Evolutionary conservation across 2,329 filamentous ascomycete genomes (phyloP).

Genomic region (Juglanconis oblonga): DNA sequence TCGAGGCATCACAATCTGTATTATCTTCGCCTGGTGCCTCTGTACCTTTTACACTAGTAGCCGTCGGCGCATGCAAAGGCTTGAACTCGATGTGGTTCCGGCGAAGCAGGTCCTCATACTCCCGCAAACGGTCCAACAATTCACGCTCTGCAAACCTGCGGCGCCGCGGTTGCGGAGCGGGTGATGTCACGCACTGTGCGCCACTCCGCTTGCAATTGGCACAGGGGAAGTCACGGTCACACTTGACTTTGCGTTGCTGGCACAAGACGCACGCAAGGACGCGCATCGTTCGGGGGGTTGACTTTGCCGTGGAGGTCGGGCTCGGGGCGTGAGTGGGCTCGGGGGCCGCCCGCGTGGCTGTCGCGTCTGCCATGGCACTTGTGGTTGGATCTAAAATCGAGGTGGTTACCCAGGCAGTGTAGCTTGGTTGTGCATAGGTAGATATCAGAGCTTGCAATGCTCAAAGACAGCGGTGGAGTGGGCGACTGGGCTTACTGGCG

Average conservation of each 20-base stretch:
- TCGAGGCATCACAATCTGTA: no score
- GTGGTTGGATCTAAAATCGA: background rate
- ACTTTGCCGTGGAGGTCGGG: background rate
- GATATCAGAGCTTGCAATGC: no score
- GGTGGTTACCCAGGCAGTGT: background rate
- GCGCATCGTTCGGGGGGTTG: background rate
- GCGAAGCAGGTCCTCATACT: conserved; percentile 56
- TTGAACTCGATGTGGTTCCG: conserved; percentile 55
- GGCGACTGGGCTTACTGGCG: no score
- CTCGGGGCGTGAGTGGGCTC: background rate
- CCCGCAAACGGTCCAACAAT: conserved; percentile 52
- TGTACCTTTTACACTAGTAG: conserved; percentile 6
- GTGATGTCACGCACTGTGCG: conserved; percentile 41
- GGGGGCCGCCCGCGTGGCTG: background rate
- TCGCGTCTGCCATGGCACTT: background rate
- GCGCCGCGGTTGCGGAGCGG: conserved; percentile 35
- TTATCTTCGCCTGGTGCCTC: background rate
- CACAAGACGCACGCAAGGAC: conserved; percentile 55
- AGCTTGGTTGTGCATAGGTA: background rate
- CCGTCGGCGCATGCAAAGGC: conserved; percentile 29
- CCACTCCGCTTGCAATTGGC: conserved; percentile 46
- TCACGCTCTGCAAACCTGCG: conserved; percentile 55
- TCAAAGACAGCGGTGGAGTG: no score
- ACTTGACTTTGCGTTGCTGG: conserved; percentile 63
- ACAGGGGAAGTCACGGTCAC: conserved; percentile 58